phyloP scores from a whole-genome alignment of 1,284 basidiomycete species.

The Cystobasidium sp. region DNA sequence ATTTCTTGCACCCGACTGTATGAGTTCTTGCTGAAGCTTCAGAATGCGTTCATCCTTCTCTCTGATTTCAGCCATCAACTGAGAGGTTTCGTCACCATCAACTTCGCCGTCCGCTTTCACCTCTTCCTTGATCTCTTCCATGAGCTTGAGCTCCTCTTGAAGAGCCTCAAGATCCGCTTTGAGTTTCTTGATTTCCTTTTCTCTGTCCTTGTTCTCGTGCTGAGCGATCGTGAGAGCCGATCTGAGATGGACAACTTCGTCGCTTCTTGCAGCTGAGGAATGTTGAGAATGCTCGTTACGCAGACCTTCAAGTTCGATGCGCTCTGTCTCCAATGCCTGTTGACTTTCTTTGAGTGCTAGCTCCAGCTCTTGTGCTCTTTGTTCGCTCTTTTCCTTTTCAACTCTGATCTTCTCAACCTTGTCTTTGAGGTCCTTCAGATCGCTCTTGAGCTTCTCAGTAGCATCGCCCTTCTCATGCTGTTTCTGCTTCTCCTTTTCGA shows the following conservation, averaged over 20 bases:
- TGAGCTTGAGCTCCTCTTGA: conserved; percentile 58
- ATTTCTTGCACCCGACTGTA: not conserved
- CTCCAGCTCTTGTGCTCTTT: conserved; percentile 77
- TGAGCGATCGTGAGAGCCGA: conserved; percentile 65
- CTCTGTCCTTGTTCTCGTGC: conserved; percentile 49
- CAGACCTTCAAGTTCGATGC: conserved; percentile 84
- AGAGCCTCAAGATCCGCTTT: conserved; percentile 63
- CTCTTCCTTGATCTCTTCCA: conserved; percentile 46
- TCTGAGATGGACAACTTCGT: conserved; percentile 50
- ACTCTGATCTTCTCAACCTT: conserved; percentile 69
- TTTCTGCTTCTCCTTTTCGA: conserved; percentile 67
- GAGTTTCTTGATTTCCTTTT: conserved; percentile 57
- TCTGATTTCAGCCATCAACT: conserved; percentile 1
- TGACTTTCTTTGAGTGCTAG: conserved; percentile 85
- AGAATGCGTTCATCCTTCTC: conserved; percentile 25
- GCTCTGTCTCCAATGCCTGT: conserved; percentile 85
- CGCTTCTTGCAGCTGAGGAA: conserved; percentile 26
- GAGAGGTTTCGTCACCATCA: conserved; percentile 2
- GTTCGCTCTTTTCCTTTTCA: conserved; percentile 67
- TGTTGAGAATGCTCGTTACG: conserved; percentile 64
- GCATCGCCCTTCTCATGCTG: conserved; percentile 66
- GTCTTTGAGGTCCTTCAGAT: conserved; percentile 67
- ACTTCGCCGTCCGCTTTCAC: conserved; percentile 2
- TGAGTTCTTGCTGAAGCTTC: conserved; percentile 1
- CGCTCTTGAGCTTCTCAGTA: conserved; percentile 73